These are phyloP conservation scores for Mucor velutinosus DNA, from an alignment of 371 early-diverging fungal genomes.

Conservation along the genomic window DNA sequence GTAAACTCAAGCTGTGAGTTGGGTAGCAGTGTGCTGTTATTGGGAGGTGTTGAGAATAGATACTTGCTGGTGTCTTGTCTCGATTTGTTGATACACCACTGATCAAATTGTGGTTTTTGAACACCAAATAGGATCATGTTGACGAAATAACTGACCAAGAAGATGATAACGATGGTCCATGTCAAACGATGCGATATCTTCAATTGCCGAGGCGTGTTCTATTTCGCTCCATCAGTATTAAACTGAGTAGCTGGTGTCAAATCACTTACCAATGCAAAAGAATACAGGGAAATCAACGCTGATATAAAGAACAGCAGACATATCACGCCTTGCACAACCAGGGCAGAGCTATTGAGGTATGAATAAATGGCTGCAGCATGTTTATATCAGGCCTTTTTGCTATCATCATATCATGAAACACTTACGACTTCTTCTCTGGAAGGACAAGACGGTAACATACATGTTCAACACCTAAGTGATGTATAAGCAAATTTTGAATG, in stretches of 20 bases:
- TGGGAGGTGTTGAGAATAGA: neutral
- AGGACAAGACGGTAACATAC: conserved; percentile 6
- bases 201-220: neutral
- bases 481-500: neutral
- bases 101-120: conserved; percentile 24
- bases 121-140: conserved; percentile 29
- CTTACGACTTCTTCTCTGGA: conserved; percentile 16
- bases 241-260: no score
- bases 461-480: conserved; percentile 5
- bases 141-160: conserved; percentile 16
- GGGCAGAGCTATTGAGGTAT: conserved; percentile 25
- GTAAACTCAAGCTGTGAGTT: conserved; percentile 6
- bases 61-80: conserved; percentile 3
- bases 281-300: conserved; percentile 31
- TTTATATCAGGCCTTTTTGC: neutral
- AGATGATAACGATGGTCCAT: conserved; percentile 22
- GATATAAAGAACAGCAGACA: conserved; percentile 37
- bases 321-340: conserved; percentile 34
- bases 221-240: no score
- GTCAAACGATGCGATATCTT: conserved; percentile 19
- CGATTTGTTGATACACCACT: conserved; percentile 35
- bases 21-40: conserved; percentile 10
- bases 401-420: neutral
- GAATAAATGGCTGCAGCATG: conserved; percentile 37
- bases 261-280: conserved; percentile 33